Evolutionary conservation across 805 yeast genomes (phyloP).

Genomic region (Pichia manshurica): DNA sequence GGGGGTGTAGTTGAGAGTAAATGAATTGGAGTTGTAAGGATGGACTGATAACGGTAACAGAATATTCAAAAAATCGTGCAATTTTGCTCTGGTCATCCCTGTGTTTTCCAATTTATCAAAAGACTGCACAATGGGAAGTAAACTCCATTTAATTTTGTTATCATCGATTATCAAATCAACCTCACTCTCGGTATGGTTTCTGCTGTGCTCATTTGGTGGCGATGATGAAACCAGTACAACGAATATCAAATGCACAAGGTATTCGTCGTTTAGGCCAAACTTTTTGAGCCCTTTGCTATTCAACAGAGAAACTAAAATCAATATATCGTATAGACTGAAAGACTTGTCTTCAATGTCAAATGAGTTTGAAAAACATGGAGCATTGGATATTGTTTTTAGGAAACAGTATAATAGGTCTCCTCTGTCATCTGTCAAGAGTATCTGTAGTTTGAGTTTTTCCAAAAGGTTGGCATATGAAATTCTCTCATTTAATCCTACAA

Average conservation of each 20-base stretch:
- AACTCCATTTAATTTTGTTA: slow-evolving; percentile 26
- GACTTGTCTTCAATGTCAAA: not conserved
- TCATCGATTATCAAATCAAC: slow-evolving; percentile 22
- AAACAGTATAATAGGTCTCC: slow-evolving; percentile 6
- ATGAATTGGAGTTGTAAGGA: not conserved
- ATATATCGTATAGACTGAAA: slow-evolving; percentile 8
- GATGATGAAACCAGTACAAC: not conserved
- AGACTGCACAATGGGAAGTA: slow-evolving; percentile 33
- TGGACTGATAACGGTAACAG: slow-evolving; percentile 12
- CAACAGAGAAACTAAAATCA: slow-evolving; percentile 5
- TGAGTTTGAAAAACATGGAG: slow-evolving; percentile 11
- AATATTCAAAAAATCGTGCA: not conserved
- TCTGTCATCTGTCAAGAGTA: slow-evolving; percentile 17
- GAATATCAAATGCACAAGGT: slow-evolving; percentile 2
- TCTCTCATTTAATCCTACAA: slow-evolving; percentile 1
- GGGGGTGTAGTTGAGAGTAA: slow-evolving; percentile 6
- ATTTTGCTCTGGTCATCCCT: not conserved
- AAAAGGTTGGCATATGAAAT: not conserved
- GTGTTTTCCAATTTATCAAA: slow-evolving; percentile 31
- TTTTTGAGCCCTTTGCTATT: slow-evolving; percentile 3
- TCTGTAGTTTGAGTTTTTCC: not conserved
- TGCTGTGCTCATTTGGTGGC: not conserved
- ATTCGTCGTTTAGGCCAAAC: slow-evolving; percentile 1
- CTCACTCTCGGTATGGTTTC: not conserved
- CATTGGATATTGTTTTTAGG: slow-evolving; percentile 7